A percentile compares a stretch with the other conserved stretches of the same genome.
Evolutionary conservation across 1,284 basidiomycete species (phyloP).

Genomic region (Pholiota adiposa): DNA sequence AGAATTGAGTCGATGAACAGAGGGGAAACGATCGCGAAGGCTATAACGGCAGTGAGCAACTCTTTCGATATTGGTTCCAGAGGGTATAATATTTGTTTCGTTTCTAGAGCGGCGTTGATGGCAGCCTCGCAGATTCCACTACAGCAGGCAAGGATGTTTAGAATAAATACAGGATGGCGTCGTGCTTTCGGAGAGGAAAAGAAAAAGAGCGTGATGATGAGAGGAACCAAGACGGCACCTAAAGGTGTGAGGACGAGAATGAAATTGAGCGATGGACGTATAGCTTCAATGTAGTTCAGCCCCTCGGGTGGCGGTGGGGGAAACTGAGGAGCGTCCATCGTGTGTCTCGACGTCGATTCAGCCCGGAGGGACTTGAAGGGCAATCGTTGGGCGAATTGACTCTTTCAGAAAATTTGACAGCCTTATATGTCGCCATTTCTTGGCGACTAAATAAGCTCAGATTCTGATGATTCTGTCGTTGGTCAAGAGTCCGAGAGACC

Average conservation of each 20-base stretch:
- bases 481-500: too few relatives aligned
- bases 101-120: conserved; percentile 23
- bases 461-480: too few relatives aligned
- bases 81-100: conserved; percentile 26
- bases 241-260: conserved; percentile 33
- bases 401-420: too few relatives aligned
- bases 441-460: too few relatives aligned
- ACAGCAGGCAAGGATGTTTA: conserved; percentile 33
- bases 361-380: background rate
- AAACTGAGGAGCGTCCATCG: background rate
- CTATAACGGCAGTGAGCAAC: conserved; percentile 21
- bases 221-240: conserved; percentile 33
- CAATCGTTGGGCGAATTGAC: too few relatives aligned
- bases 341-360: background rate
- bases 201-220: conserved; percentile 32
- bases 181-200: conserved; percentile 32
- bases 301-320: conserved; percentile 27
- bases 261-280: conserved; percentile 31
- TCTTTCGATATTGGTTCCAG: conserved; percentile 17
- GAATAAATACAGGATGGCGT: conserved; percentile 32
- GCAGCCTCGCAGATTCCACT: conserved; percentile 31
- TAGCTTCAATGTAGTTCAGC: conserved; percentile 28
- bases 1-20: conserved; percentile 37
- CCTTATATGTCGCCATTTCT: too few relatives aligned
- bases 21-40: conserved; percentile 27